A percentile compares a stretch with the other conserved stretches of the same genome.
These are phyloP conservation scores for Beta lomatogona DNA, from an alignment of 179 eudicot genomes.

Conservation along the genomic window DNA sequence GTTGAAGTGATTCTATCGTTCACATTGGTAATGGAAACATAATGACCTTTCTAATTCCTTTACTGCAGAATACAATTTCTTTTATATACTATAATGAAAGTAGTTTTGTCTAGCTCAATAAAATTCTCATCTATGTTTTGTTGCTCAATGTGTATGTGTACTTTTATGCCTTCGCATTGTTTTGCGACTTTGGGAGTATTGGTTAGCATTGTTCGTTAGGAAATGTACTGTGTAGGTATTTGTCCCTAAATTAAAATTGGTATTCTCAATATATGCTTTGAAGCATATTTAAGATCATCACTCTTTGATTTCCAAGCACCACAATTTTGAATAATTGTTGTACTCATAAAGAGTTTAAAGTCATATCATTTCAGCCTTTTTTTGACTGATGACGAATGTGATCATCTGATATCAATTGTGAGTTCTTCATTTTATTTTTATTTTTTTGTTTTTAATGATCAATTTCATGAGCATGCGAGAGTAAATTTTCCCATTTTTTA, in stretches of 20 bases:
- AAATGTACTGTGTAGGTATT: not conserved
- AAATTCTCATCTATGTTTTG: not conserved
- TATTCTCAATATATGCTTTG: not conserved
- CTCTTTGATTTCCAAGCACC: not conserved
- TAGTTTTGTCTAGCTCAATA: not conserved
- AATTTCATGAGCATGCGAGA: too few relatives aligned
- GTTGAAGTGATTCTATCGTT: not conserved
- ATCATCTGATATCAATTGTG: too few relatives aligned
- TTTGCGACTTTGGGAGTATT: too few relatives aligned
- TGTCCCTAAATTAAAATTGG: not conserved
- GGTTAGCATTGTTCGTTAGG: not conserved
- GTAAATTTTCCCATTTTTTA: too few relatives aligned
- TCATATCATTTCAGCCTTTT: too few relatives aligned
- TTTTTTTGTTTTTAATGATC: too few relatives aligned
- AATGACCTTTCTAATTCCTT: not conserved
- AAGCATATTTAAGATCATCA: not conserved
- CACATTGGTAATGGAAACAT: not conserved
- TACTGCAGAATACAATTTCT: not conserved
- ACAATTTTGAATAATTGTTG: not conserved
- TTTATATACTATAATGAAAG: not conserved
- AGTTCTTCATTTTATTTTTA: too few relatives aligned
- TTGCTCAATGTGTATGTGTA: not conserved
- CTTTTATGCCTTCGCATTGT: not conserved
- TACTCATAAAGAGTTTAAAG: too few relatives aligned
- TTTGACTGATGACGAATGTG: too few relatives aligned